Conservation (phyloP, 2,329 filamentous ascomycete species). For the Epicoccum nigrum region DNA sequence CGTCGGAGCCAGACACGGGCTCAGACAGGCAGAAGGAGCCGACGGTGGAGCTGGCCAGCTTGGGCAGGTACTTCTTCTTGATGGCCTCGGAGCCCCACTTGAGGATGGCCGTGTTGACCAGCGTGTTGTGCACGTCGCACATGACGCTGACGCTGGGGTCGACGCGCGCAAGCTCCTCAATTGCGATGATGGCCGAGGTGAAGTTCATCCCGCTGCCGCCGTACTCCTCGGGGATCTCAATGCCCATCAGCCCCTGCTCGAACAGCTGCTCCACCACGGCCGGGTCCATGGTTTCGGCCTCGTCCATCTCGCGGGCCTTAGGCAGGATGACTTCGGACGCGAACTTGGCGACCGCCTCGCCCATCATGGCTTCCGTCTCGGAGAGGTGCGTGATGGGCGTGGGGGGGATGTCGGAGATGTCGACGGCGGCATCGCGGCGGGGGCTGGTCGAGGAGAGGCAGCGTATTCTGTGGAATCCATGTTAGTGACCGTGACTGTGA, state of each 20-base stretch:
- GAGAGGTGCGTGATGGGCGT: slow-evolving; percentile 93
- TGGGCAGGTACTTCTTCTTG: slow-evolving; percentile 88
- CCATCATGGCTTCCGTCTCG: slow-evolving; percentile 88
- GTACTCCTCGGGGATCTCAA: slow-evolving; percentile 97
- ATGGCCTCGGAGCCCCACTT: slow-evolving; percentile 79
- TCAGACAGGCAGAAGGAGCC: slow-evolving; percentile 91
- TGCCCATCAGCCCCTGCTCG: slow-evolving; percentile 95
- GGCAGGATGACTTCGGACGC: slow-evolving; percentile 87
- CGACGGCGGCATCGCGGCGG: slow-evolving; percentile 45
- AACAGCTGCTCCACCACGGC: slow-evolving; percentile 88
- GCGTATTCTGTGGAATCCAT: slow-evolving; percentile 36
- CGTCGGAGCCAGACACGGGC: slow-evolving; percentile 90
- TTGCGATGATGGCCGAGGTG: slow-evolving; percentile 91
- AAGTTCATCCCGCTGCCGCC: slow-evolving; percentile 99
- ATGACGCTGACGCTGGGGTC: slow-evolving; percentile 95
- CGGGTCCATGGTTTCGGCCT: slow-evolving; percentile 92
- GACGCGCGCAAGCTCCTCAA: slow-evolving; percentile 92
- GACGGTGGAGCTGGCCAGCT: slow-evolving; percentile 86
- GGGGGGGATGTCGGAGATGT: slow-evolving; percentile 76
- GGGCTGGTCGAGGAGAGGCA: slow-evolving; percentile 53
- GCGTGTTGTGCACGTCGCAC: slow-evolving; percentile 96
- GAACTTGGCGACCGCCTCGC: slow-evolving; percentile 88
- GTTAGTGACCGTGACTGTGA: background rate
- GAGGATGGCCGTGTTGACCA: slow-evolving; percentile 91
- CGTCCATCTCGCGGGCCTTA: slow-evolving; percentile 96